phyloP scores from a whole-genome alignment of 108 stramenopile genomes.

The Cyclotella sp. region DNA sequence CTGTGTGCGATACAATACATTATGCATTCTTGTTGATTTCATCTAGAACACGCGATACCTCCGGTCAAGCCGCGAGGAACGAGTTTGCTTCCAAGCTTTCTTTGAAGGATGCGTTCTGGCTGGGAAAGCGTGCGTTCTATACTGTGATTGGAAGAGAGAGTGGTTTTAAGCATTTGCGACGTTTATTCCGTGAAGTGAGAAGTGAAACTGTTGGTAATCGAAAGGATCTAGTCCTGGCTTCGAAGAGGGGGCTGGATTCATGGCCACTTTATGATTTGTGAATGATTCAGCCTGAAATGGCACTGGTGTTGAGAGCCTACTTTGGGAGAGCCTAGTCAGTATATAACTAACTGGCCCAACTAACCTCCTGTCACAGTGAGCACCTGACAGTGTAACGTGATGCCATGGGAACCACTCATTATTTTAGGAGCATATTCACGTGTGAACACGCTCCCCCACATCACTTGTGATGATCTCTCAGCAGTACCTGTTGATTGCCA shows the following conservation, averaged over 20 bases:
- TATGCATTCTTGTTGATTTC: constrained; percentile 36
- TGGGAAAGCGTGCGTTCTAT: constrained; percentile 42
- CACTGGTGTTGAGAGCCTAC: too few relatives aligned
- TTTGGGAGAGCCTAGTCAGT: too few relatives aligned
- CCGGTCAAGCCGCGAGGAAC: background rate
- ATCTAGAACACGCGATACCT: background rate
- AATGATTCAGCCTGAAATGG: too few relatives aligned
- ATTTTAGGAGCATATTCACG: too few relatives aligned
- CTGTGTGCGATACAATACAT: constrained; percentile 42
- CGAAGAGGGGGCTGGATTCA: constrained; percentile 1
- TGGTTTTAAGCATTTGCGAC: background rate
- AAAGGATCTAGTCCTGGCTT: constrained; percentile 5
- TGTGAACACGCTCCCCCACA: too few relatives aligned
- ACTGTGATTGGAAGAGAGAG: constrained; percentile 9
- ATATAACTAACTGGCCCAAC: too few relatives aligned
- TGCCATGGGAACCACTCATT: too few relatives aligned
- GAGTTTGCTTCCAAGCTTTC: constrained; percentile 6
- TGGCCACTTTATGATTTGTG: background rate
- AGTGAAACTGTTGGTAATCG: constrained; percentile 3
- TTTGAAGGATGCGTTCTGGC: constrained; percentile 41
- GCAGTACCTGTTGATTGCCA: too few relatives aligned
- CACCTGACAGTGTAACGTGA: too few relatives aligned
- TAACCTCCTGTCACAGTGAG: too few relatives aligned
- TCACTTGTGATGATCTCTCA: too few relatives aligned
- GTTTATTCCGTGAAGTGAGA: constrained; percentile 18